Percentiles rank a stretch among this genome's conserved stretches.
These are phyloP conservation scores for Rhizodiscina lignyota DNA, from an alignment of 495 filamentous ascomycete species.

Conservation along the genomic window DNA sequence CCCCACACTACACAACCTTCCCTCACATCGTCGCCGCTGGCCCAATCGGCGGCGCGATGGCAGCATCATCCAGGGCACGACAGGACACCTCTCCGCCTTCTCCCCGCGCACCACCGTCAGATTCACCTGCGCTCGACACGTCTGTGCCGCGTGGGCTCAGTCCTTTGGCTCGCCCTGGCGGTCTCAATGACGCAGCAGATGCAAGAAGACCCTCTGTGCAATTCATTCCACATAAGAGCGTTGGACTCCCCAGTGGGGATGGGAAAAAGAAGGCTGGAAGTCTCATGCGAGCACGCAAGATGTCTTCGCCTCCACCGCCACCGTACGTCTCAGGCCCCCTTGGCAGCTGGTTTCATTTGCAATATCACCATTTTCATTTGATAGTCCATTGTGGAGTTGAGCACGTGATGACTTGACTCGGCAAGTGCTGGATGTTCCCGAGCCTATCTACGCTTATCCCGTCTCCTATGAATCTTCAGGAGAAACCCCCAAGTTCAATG, in stretches of 20 bases:
- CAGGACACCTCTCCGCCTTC: too few relatives aligned
- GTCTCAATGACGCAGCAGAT: constrained; percentile 5
- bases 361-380: neutral
- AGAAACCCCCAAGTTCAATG: constrained; percentile 5
- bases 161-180: neutral
- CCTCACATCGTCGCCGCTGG: too few relatives aligned
- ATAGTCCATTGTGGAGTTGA: neutral
- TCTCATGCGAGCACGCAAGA: too few relatives aligned
- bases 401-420: neutral
- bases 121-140: neutral
- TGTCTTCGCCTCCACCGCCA: constrained; percentile 17
- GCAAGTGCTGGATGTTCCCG: neutral
- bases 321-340: constrained; percentile 12
- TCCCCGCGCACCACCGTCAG: neutral
- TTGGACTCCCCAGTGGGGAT: constrained; percentile 7
- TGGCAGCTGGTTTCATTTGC: neutral
- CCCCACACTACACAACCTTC: too few relatives aligned
- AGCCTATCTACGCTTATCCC: neutral
- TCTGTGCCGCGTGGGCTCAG: too few relatives aligned
- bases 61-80: too few relatives aligned
- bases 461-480: neutral
- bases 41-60: too few relatives aligned
- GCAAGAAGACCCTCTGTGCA: constrained; percentile 12
- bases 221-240: constrained; percentile 11
- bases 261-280: constrained; percentile 6